These are phyloP conservation scores for Globisporangium iwayamae DNA, from an alignment of 352 stramenopile genomes.

Conservation along the genomic window DNA sequence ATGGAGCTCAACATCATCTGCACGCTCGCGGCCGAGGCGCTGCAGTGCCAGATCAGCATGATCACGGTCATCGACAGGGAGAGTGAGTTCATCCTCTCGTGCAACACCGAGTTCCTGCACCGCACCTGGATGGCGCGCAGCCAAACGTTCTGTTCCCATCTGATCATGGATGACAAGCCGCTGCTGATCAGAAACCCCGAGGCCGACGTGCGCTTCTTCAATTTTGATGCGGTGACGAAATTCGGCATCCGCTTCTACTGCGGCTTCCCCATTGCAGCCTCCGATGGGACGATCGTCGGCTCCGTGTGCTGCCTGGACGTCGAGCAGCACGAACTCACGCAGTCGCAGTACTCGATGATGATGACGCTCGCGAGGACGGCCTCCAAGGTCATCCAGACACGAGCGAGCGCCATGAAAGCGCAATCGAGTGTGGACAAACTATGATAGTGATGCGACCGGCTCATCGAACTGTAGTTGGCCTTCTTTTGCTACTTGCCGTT, in stretches of 20 bases:
- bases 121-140: neutral
- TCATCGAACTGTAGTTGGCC: no score
- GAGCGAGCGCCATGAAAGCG: neutral
- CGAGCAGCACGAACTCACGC: neutral
- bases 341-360: constrained; percentile 3
- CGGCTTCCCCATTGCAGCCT: neutral
- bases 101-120: neutral
- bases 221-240: neutral
- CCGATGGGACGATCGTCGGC: neutral
- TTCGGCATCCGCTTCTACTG: neutral
- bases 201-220: constrained; percentile 60
- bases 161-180: constrained; percentile 55
- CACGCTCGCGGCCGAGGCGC: neutral
- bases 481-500: no score
- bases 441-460: neutral
- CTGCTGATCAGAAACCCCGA: constrained; percentile 58
- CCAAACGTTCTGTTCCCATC: constrained; percentile 51
- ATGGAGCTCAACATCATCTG: constrained; percentile 5
- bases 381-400: neutral
- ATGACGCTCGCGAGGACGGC: neutral
- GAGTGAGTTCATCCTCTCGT: constrained; percentile 3
- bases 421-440: neutral
- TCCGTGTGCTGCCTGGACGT: neutral
- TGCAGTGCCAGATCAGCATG: neutral
- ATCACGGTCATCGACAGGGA: neutral